phyloP scores from a whole-genome alignment of 2,329 filamentous ascomycete species.

The Domatiomyces catenatus region DNA sequence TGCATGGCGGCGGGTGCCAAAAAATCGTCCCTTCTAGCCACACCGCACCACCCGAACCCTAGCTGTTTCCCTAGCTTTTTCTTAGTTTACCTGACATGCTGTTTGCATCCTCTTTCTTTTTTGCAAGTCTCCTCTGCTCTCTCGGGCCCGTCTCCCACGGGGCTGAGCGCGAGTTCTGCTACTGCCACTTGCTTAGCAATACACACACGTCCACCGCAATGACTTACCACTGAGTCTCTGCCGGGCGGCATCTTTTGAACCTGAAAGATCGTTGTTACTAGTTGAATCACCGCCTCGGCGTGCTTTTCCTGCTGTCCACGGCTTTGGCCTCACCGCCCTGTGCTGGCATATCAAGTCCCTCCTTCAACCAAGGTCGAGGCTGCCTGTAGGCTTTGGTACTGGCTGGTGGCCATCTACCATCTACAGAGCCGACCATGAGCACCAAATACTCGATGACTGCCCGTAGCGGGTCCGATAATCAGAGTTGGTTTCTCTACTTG shows the following conservation, averaged over 20 bases:
- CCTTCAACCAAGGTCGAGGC: background rate
- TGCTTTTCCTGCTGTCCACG: background rate
- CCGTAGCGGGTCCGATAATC: slow-evolving; percentile 33
- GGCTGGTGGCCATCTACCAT: background rate
- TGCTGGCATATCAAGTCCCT: background rate
- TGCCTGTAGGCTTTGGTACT: background rate
- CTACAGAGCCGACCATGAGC: slow-evolving; percentile 5
- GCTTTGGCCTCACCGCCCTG: background rate
- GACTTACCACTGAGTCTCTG: background rate
- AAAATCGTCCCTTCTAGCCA: background rate
- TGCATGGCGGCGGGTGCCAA: background rate
- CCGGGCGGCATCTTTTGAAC: background rate
- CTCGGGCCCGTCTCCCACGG: slow-evolving; percentile 28
- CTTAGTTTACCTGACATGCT: slow-evolving; percentile 12
- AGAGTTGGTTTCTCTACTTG: slow-evolving; percentile 27
- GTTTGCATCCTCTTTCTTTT: slow-evolving; percentile 7
- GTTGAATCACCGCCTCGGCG: background rate
- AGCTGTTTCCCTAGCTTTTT: slow-evolving; percentile 10
- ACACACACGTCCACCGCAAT: background rate
- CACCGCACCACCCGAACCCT: slow-evolving; percentile 2
- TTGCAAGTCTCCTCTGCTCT: slow-evolving; percentile 16
- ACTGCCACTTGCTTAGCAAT: background rate
- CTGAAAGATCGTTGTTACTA: background rate
- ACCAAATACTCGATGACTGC: slow-evolving; percentile 27
- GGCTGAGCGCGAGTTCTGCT: slow-evolving; percentile 21